Evolutionary conservation across 371 early-diverging fungal species (phyloP), one percentile per base, ranked within the genome.

Genomic region (Dinochytrium kinnereticum): DNA sequence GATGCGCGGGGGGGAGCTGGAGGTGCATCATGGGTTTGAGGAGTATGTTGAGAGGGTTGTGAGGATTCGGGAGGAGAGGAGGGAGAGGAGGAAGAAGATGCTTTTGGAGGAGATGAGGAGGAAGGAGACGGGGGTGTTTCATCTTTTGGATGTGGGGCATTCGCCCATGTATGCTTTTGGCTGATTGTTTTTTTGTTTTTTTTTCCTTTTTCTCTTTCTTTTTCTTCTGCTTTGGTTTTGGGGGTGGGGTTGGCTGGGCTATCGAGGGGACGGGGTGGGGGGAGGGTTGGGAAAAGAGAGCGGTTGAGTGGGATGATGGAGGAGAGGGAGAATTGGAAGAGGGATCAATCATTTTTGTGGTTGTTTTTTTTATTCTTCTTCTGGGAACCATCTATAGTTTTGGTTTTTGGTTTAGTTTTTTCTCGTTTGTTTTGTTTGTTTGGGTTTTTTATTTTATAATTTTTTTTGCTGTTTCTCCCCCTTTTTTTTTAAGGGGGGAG

Each of bases 111-210:
- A 10, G 67, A 30, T 19, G 17, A n/a, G 49, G 67, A 19, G 19
- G 67, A 30, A 3, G 67, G 33, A 66, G 67, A 40, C 26, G 5
- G 21, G 21, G 49, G 67, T 38, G 30, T 7, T 7, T 2, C 19
- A 40, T 5, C 34, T 61, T 7, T 61, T 61, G 3, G 33, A 36
- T 61, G 19, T 21, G 64, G 36, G 38, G 24, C 13, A 13, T 38
- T 33, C 64, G 64, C 36, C 64, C 24, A 61, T 61, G 64, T 61
- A 61, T 61, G 15, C 64, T 3, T 61, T 61, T 61, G 64, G 64
- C 2, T 61, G 64, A 61, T 61, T 21, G 5, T 21, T 38, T 61
- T 30, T 30, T 38, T 30, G 26, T 31, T 61, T 36, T 61, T 61
- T 34, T 61, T 34, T 34, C 57, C 57, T 57, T 24, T 21, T 57